A percentile compares a stretch with the other conserved stretches of the same genome.
Evolutionary conservation across 257 asterid genomes (phyloP).

Genomic region (Catharanthus roseus): DNA sequence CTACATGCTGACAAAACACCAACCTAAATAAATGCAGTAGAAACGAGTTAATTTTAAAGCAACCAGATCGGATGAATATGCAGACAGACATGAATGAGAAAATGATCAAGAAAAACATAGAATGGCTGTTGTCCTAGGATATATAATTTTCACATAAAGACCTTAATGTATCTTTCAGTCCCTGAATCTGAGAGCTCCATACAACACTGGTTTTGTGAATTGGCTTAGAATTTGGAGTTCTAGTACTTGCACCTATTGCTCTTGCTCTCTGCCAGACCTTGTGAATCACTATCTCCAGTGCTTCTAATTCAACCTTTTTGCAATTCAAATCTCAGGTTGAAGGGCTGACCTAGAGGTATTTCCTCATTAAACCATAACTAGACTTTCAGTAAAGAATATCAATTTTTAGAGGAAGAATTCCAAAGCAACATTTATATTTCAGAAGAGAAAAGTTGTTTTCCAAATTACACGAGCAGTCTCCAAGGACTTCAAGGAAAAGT

Average conservation of each 20-base stretch:
- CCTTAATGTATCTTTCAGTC: neutral
- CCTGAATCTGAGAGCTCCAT: neutral
- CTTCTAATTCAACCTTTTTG: neutral
- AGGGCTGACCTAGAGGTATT: neutral
- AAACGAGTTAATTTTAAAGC: slow-evolving; percentile 7
- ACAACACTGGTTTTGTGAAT: neutral
- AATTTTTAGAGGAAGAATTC: neutral
- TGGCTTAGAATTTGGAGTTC: neutral
- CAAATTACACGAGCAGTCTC: neutral
- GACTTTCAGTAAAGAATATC: neutral
- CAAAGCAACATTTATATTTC: neutral
- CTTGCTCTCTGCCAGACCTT: neutral
- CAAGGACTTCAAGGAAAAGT: neutral
- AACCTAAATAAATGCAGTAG: slow-evolving; percentile 38
- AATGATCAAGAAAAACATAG: neutral
- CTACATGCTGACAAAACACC: slow-evolving; percentile 86
- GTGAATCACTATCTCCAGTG: neutral
- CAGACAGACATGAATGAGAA: neutral
- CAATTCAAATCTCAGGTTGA: neutral
- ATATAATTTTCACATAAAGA: neutral
- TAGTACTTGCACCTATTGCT: neutral
- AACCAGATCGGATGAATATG: neutral
- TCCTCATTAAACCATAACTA: neutral
- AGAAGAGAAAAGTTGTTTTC: neutral
- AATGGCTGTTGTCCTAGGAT: neutral